Base-by-base conservation (phyloP, 306 rosid species). In the Cicer judaicum region DNA sequence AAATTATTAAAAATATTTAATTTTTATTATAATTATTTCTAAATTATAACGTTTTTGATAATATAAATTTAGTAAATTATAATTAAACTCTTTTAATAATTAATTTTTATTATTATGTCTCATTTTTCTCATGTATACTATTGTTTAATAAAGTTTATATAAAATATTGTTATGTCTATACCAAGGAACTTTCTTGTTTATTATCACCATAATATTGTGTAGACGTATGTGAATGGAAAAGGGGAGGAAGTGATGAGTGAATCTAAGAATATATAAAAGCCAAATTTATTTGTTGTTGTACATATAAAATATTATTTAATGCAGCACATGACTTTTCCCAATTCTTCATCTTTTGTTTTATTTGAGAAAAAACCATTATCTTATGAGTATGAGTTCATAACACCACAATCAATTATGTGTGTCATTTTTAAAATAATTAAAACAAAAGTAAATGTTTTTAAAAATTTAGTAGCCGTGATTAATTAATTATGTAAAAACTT, bases 221-320 rank as follows among this genome's bases (percentile, higher is more conserved):
- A 8, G 14, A 34, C 16, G 8, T 50, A 47, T 46, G 16, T 8
- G 40, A 56, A 72, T 72, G 64, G 16, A 39, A 38, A 63, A 10
- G 53, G n/a, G 59, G 18, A 54, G 8, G 53, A 60, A 21, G 64
- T 62, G 12, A 13, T 19, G 16, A 14, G 9, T 8, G 36, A 63
- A 53, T 72, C 49, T 54, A 29, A 50, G 69, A 67, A 62, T 74
- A 39, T 3, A 29, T 29, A 21, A 43, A 47, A 34, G 41, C 21
- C 41, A 11, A 50, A 21, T 64, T 44, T 49, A 49, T 16, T 5
- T 1, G 52, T 41, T 41, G 70, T 2, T 5, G 16, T 47, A 11
- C 46, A 14, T 2, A 48, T 0, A 74, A 74, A 74, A 18, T 39
- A 74, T 15, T 14, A 49, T 68, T 68, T 49, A n/a, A 68, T n/a